phyloP scores from a whole-genome alignment of 129 eudicot species.

The Lactuca sativa region DNA sequence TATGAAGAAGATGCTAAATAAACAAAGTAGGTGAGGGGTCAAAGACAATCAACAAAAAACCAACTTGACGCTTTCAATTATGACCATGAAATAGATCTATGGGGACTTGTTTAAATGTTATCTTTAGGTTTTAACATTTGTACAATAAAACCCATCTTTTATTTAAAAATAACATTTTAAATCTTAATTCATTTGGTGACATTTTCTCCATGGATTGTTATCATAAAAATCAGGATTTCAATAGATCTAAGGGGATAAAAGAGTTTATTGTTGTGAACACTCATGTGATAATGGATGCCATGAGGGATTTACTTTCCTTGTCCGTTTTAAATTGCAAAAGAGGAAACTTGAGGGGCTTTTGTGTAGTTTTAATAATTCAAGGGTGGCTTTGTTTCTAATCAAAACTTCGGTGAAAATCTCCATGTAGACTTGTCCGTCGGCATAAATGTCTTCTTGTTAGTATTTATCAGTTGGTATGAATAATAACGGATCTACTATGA shows the following conservation, averaged over 20 bases:
- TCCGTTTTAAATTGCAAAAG: not conserved
- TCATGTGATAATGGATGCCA: not conserved
- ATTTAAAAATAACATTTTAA: not conserved
- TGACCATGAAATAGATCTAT: constrained; percentile 24
- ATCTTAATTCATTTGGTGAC: not conserved
- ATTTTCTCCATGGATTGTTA: not conserved
- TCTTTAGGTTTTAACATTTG: constrained; percentile 12
- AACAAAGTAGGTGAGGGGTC: constrained; percentile 18
- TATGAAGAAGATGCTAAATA: constrained; percentile 2
- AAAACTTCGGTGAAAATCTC: not conserved
- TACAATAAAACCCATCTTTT: constrained; percentile 8
- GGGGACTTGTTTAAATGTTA: not conserved
- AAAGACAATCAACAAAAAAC: constrained; percentile 32
- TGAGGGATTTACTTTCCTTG: not conserved
- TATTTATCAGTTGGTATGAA: too few species aligned
- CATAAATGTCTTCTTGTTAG: not conserved
- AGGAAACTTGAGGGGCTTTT: constrained; percentile 13
- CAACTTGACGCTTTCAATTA: constrained; percentile 42
- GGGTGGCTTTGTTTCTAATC: constrained; percentile 9
- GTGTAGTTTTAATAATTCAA: constrained; percentile 14
- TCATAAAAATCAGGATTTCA: not conserved
- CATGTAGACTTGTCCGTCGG: not conserved
- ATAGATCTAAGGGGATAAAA: too few species aligned
- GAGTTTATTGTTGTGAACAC: too few species aligned
- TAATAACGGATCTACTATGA: too few species aligned